Base-by-base conservation (phyloP, 208 protist species). In the Trypanosoma boissoni region DNA sequence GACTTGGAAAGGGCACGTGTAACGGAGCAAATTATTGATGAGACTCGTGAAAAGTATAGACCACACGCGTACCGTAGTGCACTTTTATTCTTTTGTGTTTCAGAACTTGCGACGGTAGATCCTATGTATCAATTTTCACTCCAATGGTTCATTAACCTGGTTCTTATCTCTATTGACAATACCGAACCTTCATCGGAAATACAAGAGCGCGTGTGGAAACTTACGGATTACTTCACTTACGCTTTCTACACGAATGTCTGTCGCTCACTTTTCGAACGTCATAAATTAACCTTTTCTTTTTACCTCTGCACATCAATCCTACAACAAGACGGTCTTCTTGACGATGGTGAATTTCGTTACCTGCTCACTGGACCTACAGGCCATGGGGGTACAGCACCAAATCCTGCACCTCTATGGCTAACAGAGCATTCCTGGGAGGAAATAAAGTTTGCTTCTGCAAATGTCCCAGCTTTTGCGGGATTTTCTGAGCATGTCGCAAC, bases 281-380 rank as follows among this genome's bases (percentile, higher is more conserved):
- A 99, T 78, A 99, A 99, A 81, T 73, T 97, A 28, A 92, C 98
- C 24, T 99, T 99, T 78, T 98, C 97, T 42, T 99, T 99, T 67
- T 87, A 94, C 54, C 68, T 99, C 32, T 96, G 89, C 70, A 76
- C 89, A 18, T 86, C 82, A 28, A 92, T 97, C 20, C 80, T 97
- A 46, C 72, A 85, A 60, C 77, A 89, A 48, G 61, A 72, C 27
- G 83, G 78, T n/a, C 64, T 75, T 20, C 56, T 98, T 59, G 82
- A 98, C 66, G 70, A 69, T 7, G 51, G 73, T 8, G 94, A 98
- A 77, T 99, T 81, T 58, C 78, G 80, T 39, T 98, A 95, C 64
- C 58, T 98, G 44, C 78, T 96, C 29, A 95, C 88, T 6, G 92
- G 92, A 41, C 81, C 92, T 6, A 96, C 88, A 2, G 78, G 80